Percentiles rank a stretch among this genome's conserved stretches.
phyloP scores from a whole-genome alignment of 2,329 filamentous ascomycete genomes.

The Fusarium austroafricanum region DNA sequence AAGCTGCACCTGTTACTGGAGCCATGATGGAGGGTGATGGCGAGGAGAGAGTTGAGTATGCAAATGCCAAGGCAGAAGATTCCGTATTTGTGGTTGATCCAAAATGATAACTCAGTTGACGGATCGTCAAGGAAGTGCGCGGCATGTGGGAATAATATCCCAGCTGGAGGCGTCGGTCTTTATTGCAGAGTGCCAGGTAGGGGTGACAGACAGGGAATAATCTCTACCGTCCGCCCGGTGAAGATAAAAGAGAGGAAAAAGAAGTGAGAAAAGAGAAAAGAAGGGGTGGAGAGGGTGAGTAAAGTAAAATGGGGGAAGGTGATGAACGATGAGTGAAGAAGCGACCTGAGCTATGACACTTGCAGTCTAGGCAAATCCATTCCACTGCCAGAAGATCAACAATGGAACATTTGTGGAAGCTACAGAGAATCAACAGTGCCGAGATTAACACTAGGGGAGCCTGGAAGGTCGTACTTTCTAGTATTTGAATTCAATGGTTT shows the following conservation, averaged over 20 bases:
- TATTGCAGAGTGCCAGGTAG: conserved; percentile 9
- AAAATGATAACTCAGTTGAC: conserved; percentile 38
- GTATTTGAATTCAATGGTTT: neutral
- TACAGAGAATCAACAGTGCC: conserved; percentile 20
- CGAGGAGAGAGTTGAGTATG: conserved; percentile 29
- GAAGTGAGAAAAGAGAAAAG: neutral
- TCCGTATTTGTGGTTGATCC: conserved; percentile 22
- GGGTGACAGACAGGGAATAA: conserved; percentile 13
- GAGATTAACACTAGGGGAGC: conserved; percentile 18
- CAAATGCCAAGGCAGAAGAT: neutral
- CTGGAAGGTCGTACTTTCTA: neutral
- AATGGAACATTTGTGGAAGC: conserved; percentile 30
- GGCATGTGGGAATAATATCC: conserved; percentile 39
- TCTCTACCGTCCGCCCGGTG: conserved; percentile 10
- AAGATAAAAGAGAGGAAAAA: neutral
- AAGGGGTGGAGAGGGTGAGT: neutral
- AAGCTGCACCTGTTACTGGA: conserved; percentile 29
- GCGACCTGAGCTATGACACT: conserved; percentile 16
- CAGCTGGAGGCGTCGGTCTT: conserved; percentile 25
- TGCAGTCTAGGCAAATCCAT: conserved; percentile 8
- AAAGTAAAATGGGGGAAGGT: conserved; percentile 15
- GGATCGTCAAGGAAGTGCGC: conserved; percentile 35
- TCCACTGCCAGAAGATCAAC: conserved; percentile 6
- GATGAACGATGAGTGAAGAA: neutral
- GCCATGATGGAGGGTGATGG: conserved; percentile 36